Base-by-base conservation (phyloP, 495 filamentous ascomycete genomes). In the Xylaria longipes region DNA sequence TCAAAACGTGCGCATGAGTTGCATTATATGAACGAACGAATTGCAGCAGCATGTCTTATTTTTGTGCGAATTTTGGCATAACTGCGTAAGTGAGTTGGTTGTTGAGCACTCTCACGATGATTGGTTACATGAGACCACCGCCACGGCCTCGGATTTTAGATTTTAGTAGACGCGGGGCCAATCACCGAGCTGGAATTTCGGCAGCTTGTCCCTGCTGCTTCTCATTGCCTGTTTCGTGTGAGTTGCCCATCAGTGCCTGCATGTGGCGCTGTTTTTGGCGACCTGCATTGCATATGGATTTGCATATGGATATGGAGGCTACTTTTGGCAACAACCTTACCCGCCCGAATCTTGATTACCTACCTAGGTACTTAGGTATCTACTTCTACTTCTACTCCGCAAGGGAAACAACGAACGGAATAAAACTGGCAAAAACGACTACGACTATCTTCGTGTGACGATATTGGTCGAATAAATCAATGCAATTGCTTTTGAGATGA, bases 211-310 rank as follows among this genome's bases (percentile, higher is more conserved):
- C 52, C 9, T 56, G 5, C 39, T 8, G 52, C 31, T 27, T 29
- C 12, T 56, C 52, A 56, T 56, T 56, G 52, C 52, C 52, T 31
- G 5, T 56, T 56, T 31, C 11, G 50, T 54, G 50, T 5, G 25
- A 56, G 11, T 1, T 52, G 2, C n/a, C 48, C 48, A 27, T 52
- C 48, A 20, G 50, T 56, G 50, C 25, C 25, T 31, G 52, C 52
- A 56, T 15, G 25, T 56, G 52, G 52, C 52, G 22, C 22, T 56
- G 14, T 15, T 31, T 56, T 56, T 29, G 52, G 27, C 52, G 52
- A 56, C 52, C 27, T 56, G 52, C 52, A 56, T 56, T 56, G 52
- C 52, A 56, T 56, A 31, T 56, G 52, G 27, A 29, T n/a, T n/a
- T n/a, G n/a, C n/a, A n/a, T n/a, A n/a, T n/a, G n/a, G n/a, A n/a